These are phyloP conservation scores for Nasturtium officinale DNA, from an alignment of 345 rosid species.

Conservation along the genomic window DNA sequence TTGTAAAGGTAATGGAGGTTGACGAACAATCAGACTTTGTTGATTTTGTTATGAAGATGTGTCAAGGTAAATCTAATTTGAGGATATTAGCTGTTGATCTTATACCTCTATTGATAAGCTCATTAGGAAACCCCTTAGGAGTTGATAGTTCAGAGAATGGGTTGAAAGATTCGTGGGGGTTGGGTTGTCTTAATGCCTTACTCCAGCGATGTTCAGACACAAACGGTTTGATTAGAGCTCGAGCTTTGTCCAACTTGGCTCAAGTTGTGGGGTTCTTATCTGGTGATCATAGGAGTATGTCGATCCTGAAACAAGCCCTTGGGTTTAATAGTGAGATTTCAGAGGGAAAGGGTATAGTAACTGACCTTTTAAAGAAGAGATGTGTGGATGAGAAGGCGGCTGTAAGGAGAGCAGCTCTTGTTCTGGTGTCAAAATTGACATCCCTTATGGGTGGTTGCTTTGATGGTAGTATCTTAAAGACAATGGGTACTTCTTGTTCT, in stretches of 20 bases:
- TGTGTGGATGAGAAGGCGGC: slow-evolving; percentile 90
- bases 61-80: slow-evolving; percentile 67
- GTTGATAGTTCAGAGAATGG: slow-evolving; percentile 36
- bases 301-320: slow-evolving; percentile 57
- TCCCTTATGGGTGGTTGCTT: slow-evolving; percentile 64
- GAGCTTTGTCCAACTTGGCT: slow-evolving; percentile 80
- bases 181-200: slow-evolving; percentile 65
- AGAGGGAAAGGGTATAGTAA: slow-evolving; percentile 42
- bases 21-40: slow-evolving; percentile 58
- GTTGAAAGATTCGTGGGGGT: slow-evolving; percentile 54
- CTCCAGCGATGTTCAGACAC: slow-evolving; percentile 71
- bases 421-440: slow-evolving; percentile 68
- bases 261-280: slow-evolving; percentile 71
- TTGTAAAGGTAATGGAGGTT: slow-evolving; percentile 60
- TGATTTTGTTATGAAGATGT: slow-evolving; percentile 66
- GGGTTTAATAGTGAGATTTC: slow-evolving; percentile 48
- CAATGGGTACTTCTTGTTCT: slow-evolving; percentile 84
- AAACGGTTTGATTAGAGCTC: slow-evolving; percentile 63
- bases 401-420: slow-evolving; percentile 78
- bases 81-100: slow-evolving; percentile 85
- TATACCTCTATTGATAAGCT: slow-evolving; percentile 57
- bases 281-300: slow-evolving; percentile 49
- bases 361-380: slow-evolving; percentile 65
- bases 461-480: slow-evolving; percentile 69
- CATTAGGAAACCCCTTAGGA: slow-evolving; percentile 55